A percentile compares a stretch with the other conserved stretches of the same genome.
Evolutionary conservation across 495 filamentous ascomycete genomes (phyloP).

Genomic region (Parachaetomium inaequale): DNA sequence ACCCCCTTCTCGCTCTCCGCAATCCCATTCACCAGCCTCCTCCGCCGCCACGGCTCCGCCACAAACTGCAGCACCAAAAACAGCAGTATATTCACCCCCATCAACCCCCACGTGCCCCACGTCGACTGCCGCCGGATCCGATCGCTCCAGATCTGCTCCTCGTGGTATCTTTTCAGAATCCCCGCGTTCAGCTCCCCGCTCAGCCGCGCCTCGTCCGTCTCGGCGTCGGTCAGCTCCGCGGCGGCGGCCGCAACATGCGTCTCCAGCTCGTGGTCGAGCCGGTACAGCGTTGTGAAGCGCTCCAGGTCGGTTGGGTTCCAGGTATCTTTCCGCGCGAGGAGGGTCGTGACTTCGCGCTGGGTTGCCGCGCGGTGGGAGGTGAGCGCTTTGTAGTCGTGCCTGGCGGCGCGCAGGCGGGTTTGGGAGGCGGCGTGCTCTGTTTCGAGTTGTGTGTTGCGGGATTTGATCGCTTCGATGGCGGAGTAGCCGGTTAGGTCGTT

Average conservation of each 20-base stretch:
- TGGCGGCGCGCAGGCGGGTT: conserved; percentile 61
- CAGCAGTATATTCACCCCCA: conserved; percentile 91
- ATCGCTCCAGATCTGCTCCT: conserved; percentile 99
- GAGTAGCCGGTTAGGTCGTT: conserved; percentile 95
- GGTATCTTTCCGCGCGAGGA: conserved; percentile 88
- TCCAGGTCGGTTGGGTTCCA: conserved; percentile 88
- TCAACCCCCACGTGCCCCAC: conserved; percentile 97
- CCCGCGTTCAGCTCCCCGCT: conserved; percentile 66
- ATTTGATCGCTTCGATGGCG: conserved; percentile 81
- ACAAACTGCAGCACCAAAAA: conserved; percentile 86
- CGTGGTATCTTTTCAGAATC: conserved; percentile 90
- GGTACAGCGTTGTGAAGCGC: conserved; percentile 88
- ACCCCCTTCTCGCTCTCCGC: conserved; percentile 57
- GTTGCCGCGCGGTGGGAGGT: conserved; percentile 76
- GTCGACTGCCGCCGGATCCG: conserved; percentile 94
- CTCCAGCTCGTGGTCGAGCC: conserved; percentile 89
- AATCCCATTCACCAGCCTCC: conserved; percentile 73
- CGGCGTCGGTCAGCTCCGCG: conserved; percentile 64
- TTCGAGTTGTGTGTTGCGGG: conserved; percentile 70
- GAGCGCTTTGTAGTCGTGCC: conserved; percentile 70
- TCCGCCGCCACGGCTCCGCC: conserved; percentile 90
- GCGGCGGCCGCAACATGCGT: conserved; percentile 75
- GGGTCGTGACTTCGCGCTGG: conserved; percentile 91
- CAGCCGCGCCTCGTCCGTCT: conserved; percentile 73
- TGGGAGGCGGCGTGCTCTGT: conserved; percentile 59